A percentile compares a stretch with the other conserved stretches of the same genome.
Evolutionary conservation across 495 filamentous ascomycete genomes (phyloP).

Genomic region (Aspergillus asperescens): DNA sequence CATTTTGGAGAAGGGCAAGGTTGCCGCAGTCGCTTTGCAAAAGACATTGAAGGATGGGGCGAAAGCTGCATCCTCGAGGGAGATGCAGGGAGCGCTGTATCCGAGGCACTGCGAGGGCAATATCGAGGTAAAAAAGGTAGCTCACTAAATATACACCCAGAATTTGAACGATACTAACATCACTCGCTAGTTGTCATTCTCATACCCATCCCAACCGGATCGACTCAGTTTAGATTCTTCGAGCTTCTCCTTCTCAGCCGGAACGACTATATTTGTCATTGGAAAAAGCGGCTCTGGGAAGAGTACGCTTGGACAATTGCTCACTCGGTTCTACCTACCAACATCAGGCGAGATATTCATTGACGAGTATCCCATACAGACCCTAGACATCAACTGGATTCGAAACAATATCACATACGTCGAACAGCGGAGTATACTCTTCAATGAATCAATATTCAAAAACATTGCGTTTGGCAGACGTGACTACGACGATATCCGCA

Average conservation of each 20-base stretch:
- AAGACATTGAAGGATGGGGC: constrained; percentile 31
- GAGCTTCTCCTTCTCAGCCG: constrained; percentile 64
- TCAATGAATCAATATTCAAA: constrained; percentile 72
- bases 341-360: constrained; percentile 60
- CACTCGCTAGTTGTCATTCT: constrained; percentile 63
- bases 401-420: constrained; percentile 74
- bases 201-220: constrained; percentile 71
- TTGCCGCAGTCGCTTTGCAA: constrained; percentile 60
- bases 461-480: constrained; percentile 75
- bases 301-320: constrained; percentile 76
- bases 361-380: constrained; percentile 58
- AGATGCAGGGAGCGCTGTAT: constrained; percentile 21
- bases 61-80: constrained; percentile 21
- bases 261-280: constrained; percentile 74
- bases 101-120: constrained; percentile 53
- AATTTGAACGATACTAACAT: neutral
- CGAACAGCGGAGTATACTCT: constrained; percentile 77
- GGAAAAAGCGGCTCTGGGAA: constrained; percentile 90
- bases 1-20: constrained; percentile 71
- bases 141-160: neutral
- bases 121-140: constrained; percentile 64
- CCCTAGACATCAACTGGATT: constrained; percentile 66
- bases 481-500: constrained; percentile 44
- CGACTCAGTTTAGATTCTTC: constrained; percentile 54
- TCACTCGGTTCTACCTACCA: constrained; percentile 71